Base-by-base conservation (phyloP, 2,329 filamentous ascomycete species). In the Coniochaeta hoffmannii region DNA sequence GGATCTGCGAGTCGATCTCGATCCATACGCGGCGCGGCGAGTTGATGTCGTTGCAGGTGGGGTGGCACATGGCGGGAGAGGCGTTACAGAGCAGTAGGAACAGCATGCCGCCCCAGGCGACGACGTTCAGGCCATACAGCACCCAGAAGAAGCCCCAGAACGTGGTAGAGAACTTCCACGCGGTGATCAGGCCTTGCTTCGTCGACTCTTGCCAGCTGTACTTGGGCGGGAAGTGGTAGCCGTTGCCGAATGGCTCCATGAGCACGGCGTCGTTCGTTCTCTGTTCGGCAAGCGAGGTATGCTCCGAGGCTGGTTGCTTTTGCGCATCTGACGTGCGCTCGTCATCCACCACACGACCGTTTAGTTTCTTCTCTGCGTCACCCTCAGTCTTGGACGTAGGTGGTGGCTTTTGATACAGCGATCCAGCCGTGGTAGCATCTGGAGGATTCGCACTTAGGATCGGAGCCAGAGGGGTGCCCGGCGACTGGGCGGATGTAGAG, bases 61-160 rank as follows among this genome's bases (percentile, higher is more conserved):
- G 85, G 62, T 77, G 68, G 74, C 89, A 90, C 88, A 90, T 90
- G 57, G 83, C 82, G 7, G 86, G 85, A 2, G 82, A 75, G 55
- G 80, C 89, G 64, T 90, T 89, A 74, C 86, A 88, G 26, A 96
- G 82, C 2, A 96, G 76, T 17, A 96, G 75, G 71, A 96, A 95
- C 32, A 96, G 78, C 90, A 96, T 96, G 56, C 88, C 90, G 53
- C 90, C 90, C 90, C 90, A 96, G 0, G 88, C 91, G 10, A 96
- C 82, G 19, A 96, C 81, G 60, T 93, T 92, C 56, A 94, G 78
- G 12, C 87, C 84, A 69, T 95, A 96, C 6, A 96, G 68, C 2
- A 85, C 88, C 38, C 93, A 81, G 54, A 89, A 73, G 66, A 94
- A 90, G 2, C 90, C 90, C 55, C 88, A 70, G 0, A 87, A 87